A percentile compares a stretch with the other conserved stretches of the same genome.
These are phyloP conservation scores for Xylaria sp. DNA, from an alignment of 495 filamentous ascomycete genomes.

Conservation along the genomic window DNA sequence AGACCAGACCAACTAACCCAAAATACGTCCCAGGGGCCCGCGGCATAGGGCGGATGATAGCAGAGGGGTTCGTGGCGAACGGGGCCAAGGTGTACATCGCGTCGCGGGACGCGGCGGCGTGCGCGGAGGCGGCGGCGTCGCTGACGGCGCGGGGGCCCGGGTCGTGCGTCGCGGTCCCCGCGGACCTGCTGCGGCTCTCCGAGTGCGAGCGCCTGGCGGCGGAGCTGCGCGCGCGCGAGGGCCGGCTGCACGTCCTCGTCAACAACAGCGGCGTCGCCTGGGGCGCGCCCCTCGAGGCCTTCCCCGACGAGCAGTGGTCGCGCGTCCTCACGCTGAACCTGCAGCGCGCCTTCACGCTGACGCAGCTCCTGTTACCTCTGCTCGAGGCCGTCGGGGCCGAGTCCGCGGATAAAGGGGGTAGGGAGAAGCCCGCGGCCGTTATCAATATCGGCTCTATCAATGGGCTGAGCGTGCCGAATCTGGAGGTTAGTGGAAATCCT, in stretches of 20 bases:
- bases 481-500: conserved; percentile 3
- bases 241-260: conserved; percentile 73
- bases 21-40: conserved; percentile 42
- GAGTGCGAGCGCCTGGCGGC: conserved; percentile 68
- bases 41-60: conserved; percentile 76
- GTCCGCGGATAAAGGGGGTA: conserved; percentile 45
- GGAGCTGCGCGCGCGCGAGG: conserved; percentile 67
- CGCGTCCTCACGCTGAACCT: conserved; percentile 81
- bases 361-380: conserved; percentile 73
- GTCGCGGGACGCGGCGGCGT: conserved; percentile 63
- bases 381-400: conserved; percentile 56
- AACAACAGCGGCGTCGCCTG: conserved; percentile 81
- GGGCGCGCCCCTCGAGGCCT: conserved; percentile 65
- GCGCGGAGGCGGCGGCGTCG: conserved; percentile 43
- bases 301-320: conserved; percentile 71
- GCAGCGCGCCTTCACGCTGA: conserved; percentile 79
- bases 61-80: conserved; percentile 76
- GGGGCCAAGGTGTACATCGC: conserved; percentile 83
- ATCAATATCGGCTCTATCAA: conserved; percentile 80
- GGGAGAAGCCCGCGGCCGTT: conserved; percentile 64
- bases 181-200: conserved; percentile 74
- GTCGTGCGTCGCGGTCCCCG: conserved; percentile 62
- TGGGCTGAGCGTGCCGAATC: conserved; percentile 37
- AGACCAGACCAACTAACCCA: not conserved
- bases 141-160: conserved; percentile 34